These are phyloP conservation scores for Pterula multifida DNA, from an alignment of 1,284 basidiomycete genomes.

Conservation along the genomic window DNA sequence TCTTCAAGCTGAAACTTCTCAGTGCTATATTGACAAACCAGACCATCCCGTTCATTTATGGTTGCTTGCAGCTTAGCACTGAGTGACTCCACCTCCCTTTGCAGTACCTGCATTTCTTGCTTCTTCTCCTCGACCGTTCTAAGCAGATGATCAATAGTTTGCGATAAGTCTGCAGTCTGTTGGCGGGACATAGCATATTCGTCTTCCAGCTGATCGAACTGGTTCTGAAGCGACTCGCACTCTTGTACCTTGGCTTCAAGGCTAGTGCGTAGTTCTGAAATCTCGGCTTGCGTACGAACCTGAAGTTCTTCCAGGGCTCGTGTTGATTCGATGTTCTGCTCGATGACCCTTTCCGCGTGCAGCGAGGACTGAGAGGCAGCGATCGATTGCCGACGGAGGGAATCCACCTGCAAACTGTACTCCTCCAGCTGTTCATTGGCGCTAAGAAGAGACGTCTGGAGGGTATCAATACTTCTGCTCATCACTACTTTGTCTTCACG, in stretches of 20 bases:
- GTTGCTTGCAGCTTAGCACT: constrained; percentile 22
- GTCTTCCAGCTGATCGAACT: not conserved
- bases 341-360: not conserved
- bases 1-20: constrained; percentile 12
- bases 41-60: constrained; percentile 19
- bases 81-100: constrained; percentile 13
- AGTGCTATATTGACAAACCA: constrained; percentile 12
- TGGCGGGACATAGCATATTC: not conserved
- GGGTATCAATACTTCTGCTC: not conserved
- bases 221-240: not conserved
- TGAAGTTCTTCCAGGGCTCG: constrained; percentile 4
- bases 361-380: not conserved
- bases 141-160: not conserved
- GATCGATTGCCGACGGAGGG: not conserved
- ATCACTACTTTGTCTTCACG: not conserved
- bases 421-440: not conserved
- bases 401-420: not conserved
- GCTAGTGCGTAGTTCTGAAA: not conserved
- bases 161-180: not conserved
- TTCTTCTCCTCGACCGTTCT: constrained; percentile 14
- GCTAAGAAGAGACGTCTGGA: not conserved
- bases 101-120: constrained; percentile 15
- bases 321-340: not conserved
- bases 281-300: not conserved
- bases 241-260: not conserved